Percentiles rank a stretch among this genome's conserved stretches.
phyloP scores from a whole-genome alignment of 768 basidiomycete genomes.

The Russula olivacea region DNA sequence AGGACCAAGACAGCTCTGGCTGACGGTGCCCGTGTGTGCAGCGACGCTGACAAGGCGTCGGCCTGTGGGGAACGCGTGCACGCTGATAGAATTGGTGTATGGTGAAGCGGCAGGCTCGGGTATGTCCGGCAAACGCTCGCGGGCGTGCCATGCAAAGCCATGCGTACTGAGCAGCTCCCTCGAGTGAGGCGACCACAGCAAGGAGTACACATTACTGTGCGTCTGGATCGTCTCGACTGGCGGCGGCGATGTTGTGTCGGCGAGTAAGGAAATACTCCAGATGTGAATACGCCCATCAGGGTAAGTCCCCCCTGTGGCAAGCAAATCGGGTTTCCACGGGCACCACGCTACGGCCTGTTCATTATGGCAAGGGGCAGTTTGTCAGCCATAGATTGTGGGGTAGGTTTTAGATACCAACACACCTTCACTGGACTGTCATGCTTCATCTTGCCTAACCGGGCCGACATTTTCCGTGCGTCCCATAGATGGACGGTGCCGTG shows the following conservation, averaged over 20 bases:
- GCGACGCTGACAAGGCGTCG: conserved; percentile 47
- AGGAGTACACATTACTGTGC: conserved; percentile 51
- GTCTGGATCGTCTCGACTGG: conserved; percentile 42
- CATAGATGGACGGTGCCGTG: conserved; percentile 40
- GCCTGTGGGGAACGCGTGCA: conserved; percentile 50
- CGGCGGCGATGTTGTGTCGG: conserved; percentile 38
- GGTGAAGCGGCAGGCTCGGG: conserved; percentile 20
- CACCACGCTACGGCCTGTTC: conserved; percentile 66
- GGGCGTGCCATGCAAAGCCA: conserved; percentile 41
- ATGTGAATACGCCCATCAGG: conserved; percentile 54
- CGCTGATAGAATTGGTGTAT: conserved; percentile 41
- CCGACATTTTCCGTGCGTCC: conserved; percentile 36
- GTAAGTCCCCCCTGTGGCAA: conserved; percentile 63
- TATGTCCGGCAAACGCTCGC: conserved; percentile 18
- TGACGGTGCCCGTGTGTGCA: conserved; percentile 50
- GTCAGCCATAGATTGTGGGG: conserved; percentile 7
- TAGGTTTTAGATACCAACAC: background rate
- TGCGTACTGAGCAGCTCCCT: conserved; percentile 57
- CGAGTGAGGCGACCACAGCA: conserved; percentile 54
- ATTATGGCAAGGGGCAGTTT: background rate
- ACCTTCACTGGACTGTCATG: conserved; percentile 44
- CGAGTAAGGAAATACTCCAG: conserved; percentile 45
- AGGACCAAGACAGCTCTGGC: conserved; percentile 58
- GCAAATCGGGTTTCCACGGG: conserved; percentile 62
- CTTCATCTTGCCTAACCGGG: conserved; percentile 37